Percentiles rank a stretch among this genome's conserved stretches.
Evolutionary conservation across 768 basidiomycete genomes (phyloP).

Genomic region (Tricholoma sp.): DNA sequence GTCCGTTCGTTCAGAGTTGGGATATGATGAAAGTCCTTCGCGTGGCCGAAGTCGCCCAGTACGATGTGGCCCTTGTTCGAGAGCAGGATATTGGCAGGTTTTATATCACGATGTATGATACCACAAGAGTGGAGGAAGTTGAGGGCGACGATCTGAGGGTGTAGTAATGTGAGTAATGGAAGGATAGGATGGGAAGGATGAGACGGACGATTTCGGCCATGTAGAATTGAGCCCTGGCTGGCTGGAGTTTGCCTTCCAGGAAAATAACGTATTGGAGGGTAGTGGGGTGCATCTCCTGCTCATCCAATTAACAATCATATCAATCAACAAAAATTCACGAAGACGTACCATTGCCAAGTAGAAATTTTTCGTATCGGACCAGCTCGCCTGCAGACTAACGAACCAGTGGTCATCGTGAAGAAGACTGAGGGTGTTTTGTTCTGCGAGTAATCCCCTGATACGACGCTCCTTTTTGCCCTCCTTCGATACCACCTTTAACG

Average conservation of each 20-base stretch:
- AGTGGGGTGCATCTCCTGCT: neutral
- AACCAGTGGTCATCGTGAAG: neutral
- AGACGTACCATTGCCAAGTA: neutral
- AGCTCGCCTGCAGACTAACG: neutral
- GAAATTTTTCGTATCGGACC: neutral
- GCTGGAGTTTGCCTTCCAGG: neutral
- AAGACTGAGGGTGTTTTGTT: neutral
- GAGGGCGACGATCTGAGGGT: neutral
- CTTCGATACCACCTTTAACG: neutral
- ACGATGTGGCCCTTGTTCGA: neutral
- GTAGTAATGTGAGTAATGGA: neutral
- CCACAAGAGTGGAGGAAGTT: neutral
- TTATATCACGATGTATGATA: constrained; percentile 2
- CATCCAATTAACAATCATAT: neutral
- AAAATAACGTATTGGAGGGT: neutral
- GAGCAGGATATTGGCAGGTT: constrained; percentile 2
- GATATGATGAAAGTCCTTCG: neutral
- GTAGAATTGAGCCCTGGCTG: neutral
- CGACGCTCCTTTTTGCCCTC: neutral
- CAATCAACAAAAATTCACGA: neutral
- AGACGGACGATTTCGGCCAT: constrained; percentile 2
- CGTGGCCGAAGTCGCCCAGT: neutral
- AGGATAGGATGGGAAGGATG: neutral
- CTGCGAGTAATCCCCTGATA: neutral
- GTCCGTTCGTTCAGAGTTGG: neutral